Base-by-base conservation (phyloP, 2,329 filamentous ascomycete species). In the Trichoderma sp. region DNA sequence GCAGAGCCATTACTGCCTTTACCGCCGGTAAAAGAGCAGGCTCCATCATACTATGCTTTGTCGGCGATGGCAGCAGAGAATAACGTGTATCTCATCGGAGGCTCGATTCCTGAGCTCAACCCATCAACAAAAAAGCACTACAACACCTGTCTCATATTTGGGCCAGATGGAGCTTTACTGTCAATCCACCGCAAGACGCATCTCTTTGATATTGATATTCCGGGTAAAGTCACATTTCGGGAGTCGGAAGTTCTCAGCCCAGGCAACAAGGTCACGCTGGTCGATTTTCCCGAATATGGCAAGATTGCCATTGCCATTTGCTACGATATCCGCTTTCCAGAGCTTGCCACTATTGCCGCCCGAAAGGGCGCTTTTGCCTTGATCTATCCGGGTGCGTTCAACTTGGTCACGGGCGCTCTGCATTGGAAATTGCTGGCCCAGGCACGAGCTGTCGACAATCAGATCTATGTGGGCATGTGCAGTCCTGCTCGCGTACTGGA, bases 281-380 rank as follows among this genome's bases (percentile, higher is more conserved):
- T 98, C 29, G 92, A 97, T 73, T 83, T 97, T 31, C 93, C 94
- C 2, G 93, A 92, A 73, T 97, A 96, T 79, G 96, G 96, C 70
- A 91, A 88, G 78, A 87, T 99, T 71, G 94, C 88, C 3, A 83
- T 99, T 4, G 94, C 92, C 29, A 98, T 99, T 77, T 99, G 96
- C 86, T 99, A 99, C 82, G 96, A 99, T 81, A 89, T 99, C 66
- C 93, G 96, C 43, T 99, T 99, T 83, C 95, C 96, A 0, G 96
- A 98, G 81, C 85, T 97, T 11, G 96, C 93, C 2, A 95, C 89
- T 78, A 91, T 98, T 69, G 95, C 95, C 0, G 92, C 95, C 29
- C 87, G 96, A 37, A 89, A 89, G 73, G 94, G 91, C 19, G 91
- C 89, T 69, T 99, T 98, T 80, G 86, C 93, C 55, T 87, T 98